phyloP scores from a whole-genome alignment of 805 yeast genomes.

The Saturnispora dispora region DNA sequence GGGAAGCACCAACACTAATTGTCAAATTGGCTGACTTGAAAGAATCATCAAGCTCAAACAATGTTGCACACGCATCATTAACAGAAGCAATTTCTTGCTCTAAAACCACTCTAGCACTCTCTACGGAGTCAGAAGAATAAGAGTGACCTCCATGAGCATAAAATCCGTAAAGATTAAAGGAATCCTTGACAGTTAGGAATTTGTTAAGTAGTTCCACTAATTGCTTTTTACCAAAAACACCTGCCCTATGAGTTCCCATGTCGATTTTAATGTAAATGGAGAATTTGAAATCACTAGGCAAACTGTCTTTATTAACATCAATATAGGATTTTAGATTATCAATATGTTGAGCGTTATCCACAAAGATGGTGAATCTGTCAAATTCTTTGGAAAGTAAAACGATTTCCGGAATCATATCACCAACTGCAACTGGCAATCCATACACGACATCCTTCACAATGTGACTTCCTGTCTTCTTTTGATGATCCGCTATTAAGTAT shows the following conservation, averaged over 20 bases:
- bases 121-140: constrained; percentile 38
- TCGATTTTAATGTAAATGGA: constrained; percentile 59
- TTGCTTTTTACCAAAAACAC: constrained; percentile 24
- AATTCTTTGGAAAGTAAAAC: constrained; percentile 34
- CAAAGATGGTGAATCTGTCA: constrained; percentile 38
- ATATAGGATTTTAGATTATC: constrained; percentile 35
- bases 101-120: constrained; percentile 39
- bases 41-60: constrained; percentile 29
- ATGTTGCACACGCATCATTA: constrained; percentile 40
- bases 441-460: constrained; percentile 38
- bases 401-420: constrained; percentile 40
- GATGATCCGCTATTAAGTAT: constrained; percentile 29
- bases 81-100: constrained; percentile 51
- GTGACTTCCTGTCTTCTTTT: constrained; percentile 7
- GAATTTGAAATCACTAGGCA: constrained; percentile 34
- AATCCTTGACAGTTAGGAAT: constrained; percentile 21
- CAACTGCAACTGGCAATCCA: constrained; percentile 47
- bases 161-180: constrained; percentile 50
- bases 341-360: constrained; percentile 54
- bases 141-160: constrained; percentile 80
- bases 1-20: constrained; percentile 75
- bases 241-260: constrained; percentile 68
- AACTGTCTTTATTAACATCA: constrained; percentile 5
- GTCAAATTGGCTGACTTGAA: constrained; percentile 28
- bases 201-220: constrained; percentile 13